phyloP scores from a whole-genome alignment of 208 protist species.

The Tritrichomonas foetus region DNA sequence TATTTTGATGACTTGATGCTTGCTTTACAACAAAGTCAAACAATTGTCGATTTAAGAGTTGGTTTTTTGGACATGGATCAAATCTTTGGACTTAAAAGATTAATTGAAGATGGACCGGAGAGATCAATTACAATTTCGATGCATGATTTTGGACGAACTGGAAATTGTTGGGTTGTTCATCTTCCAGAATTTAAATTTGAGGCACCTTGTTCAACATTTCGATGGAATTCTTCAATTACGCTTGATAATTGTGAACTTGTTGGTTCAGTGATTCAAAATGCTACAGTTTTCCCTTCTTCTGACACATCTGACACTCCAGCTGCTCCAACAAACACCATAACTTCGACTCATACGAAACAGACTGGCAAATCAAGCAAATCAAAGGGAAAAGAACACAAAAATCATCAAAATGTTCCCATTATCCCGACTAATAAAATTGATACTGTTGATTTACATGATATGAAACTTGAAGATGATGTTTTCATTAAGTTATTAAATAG shows the following conservation, averaged over 20 bases:
- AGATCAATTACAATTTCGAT: neutral
- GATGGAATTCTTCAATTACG: neutral
- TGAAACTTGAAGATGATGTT: neutral
- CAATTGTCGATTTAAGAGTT: neutral
- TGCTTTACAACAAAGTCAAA: neutral
- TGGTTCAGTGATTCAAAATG: neutral
- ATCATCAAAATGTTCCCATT: no score
- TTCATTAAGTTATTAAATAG: neutral
- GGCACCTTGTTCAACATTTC: neutral
- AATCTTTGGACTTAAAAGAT: neutral
- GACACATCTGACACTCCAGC: neutral
- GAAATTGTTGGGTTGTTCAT: neutral
- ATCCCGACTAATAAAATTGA: no score
- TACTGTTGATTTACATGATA: neutral
- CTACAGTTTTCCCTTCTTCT: neutral
- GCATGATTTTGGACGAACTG: slow-evolving; percentile 23
- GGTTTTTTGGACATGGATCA: neutral
- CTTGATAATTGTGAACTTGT: neutral
- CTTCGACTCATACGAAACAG: neutral
- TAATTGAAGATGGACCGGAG: neutral
- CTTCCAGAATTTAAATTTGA: neutral
- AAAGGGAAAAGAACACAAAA: neutral
- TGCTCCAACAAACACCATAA: neutral
- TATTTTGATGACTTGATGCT: neutral
- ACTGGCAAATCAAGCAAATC: neutral